Evolutionary conservation across 2,329 filamentous ascomycete species (phyloP).

Genomic region (Aureobasidium sp.): DNA sequence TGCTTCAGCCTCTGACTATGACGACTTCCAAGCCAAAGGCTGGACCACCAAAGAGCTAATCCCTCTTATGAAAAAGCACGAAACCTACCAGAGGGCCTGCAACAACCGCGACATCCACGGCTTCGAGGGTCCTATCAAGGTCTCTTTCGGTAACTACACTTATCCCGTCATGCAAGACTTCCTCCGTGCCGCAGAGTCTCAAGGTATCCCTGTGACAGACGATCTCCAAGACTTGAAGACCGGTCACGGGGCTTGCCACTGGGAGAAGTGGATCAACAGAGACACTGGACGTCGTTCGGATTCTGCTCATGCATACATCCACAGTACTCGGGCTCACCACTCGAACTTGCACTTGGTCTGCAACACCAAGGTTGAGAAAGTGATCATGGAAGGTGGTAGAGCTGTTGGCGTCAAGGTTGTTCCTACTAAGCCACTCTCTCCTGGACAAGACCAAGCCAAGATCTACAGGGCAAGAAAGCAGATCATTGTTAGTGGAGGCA

Average conservation of each 20-base stretch:
- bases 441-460: constrained; percentile 45
- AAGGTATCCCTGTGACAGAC: constrained; percentile 68
- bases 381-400: constrained; percentile 64
- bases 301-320: constrained; percentile 70
- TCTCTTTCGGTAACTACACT: constrained; percentile 70
- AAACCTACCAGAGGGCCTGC: constrained; percentile 60
- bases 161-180: constrained; percentile 79
- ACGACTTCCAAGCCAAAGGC: constrained; percentile 73
- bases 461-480: constrained; percentile 64
- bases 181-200: constrained; percentile 62
- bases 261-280: constrained; percentile 79
- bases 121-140: constrained; percentile 73
- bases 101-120: constrained; percentile 61
- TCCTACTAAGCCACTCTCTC: constrained; percentile 60
- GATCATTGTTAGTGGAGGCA: constrained; percentile 66
- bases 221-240: constrained; percentile 53
- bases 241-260: constrained; percentile 66
- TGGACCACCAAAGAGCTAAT: constrained; percentile 70
- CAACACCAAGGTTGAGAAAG: constrained; percentile 72
- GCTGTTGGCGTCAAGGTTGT: constrained; percentile 67
- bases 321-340: constrained; percentile 64
- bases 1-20: constrained; percentile 65
- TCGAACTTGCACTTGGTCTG: constrained; percentile 64
- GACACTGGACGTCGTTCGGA: constrained; percentile 65
- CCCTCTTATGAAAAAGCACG: constrained; percentile 72